Base-by-base conservation (phyloP, 108 stramenopile species). In the Skeletonema marinoi region DNA sequence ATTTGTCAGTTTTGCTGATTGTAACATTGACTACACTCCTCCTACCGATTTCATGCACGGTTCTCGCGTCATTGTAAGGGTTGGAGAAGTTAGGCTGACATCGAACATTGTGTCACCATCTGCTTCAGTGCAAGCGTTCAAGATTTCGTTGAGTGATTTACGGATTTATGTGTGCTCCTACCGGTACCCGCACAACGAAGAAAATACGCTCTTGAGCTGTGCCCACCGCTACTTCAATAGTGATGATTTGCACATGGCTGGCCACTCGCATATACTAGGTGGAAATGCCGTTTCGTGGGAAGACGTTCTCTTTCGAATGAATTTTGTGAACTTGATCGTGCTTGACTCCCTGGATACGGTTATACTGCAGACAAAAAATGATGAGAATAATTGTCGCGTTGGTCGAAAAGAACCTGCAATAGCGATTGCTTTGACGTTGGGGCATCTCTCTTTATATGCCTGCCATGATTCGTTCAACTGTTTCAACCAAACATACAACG, bases 381-480 rank as follows among this genome's bases (percentile, higher is more conserved):
- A 71, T 6, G 60, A 39, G 32, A 32, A 48, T 29, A 35, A n/a
- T 64, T 7, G 25, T 32, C 51, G 16, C 44, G 3, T 7, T 10
- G 9, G 58, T 31, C 12, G 64, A 44, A 61, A 70, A n/a, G 90
- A 87, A n/a, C 83, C 93, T 14, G 44, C 65, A 9, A 58, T 74
- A 4, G 75, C 84, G 0, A 36, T 80, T 6, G 82, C 54, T 31
- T 63, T 91, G 44, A 83, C 85, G 7, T 10, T 95, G 33, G 93
- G 93, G 8, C 68, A 75, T 17, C 16, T 92, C 1, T 75, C 70
- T 14, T 16, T 92, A 14, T 78, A 82, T 60, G 82, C 83, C 9
- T 95, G 94, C 73, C 88, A 89, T 32, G 94, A 95, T 80, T 90
- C 94, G 13, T 95, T 95, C 66, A 69, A 60, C n/a, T 90, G 89